Evolutionary conservation across 106 monocot species (phyloP).

Genomic region (Alisma plantagoaquatica): DNA sequence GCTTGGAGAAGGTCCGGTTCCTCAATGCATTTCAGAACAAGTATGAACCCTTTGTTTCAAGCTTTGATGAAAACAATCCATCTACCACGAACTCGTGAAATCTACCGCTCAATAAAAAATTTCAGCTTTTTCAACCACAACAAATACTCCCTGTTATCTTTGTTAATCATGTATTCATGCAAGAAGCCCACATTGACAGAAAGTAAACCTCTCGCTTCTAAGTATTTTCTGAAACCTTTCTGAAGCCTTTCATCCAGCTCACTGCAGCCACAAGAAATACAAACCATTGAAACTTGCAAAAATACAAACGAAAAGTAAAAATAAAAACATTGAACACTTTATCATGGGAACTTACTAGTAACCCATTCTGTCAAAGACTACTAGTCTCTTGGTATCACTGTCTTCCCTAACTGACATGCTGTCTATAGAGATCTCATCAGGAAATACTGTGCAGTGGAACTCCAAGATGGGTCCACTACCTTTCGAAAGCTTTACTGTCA

Average conservation of each 20-base stretch:
- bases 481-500: slow-evolving; percentile 38
- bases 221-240: slow-evolving; percentile 56
- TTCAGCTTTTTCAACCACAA: slow-evolving; percentile 53
- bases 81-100: too few relatives aligned
- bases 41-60: too few relatives aligned
- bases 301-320: slow-evolving; percentile 66
- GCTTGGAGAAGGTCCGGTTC: too few relatives aligned
- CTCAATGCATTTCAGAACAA: too few relatives aligned
- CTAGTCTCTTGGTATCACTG: slow-evolving; percentile 23
- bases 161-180: slow-evolving; percentile 83
- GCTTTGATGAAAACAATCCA: too few relatives aligned
- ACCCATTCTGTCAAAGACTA: slow-evolving; percentile 6
- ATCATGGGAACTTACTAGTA: neutral
- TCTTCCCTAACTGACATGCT: slow-evolving; percentile 48
- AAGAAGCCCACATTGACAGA: slow-evolving; percentile 42
- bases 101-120: slow-evolving; percentile 35
- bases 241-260: slow-evolving; percentile 77
- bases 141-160: slow-evolving; percentile 66
- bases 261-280: slow-evolving; percentile 15
- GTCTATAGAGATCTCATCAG: slow-evolving; percentile 61
- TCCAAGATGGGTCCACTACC: slow-evolving; percentile 33
- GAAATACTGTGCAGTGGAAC: slow-evolving; percentile 67
- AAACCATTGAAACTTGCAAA: neutral
- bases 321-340: neutral
- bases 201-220: slow-evolving; percentile 56